Base-by-base conservation (phyloP, 1,139 yeast genomes). In the Geotrichum europaeum region DNA sequence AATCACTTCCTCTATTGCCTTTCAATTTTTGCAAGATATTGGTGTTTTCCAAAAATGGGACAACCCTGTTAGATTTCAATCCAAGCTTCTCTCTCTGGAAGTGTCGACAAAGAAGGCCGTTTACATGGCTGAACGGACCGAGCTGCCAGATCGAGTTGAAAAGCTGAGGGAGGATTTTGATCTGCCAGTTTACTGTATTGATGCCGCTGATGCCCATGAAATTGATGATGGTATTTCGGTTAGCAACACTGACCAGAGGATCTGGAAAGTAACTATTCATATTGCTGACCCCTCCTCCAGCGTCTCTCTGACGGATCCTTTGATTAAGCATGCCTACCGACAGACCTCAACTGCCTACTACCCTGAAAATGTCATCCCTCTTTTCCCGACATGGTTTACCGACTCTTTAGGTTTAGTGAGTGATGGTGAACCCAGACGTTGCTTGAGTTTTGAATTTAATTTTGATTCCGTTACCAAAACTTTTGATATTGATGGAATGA, bases 211-310 rank as follows among this genome's bases (percentile, higher is more conserved):
- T 52, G 97, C 98, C 0, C 87, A 87, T 67, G 99, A 94, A 73
- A 88, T 94, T 64, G 99, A 94, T 72, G 99, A 94, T 73, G 99
- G 98, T 54, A 79, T 94, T 32, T 84, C 96, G 0, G 75, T 94
- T 22, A 76, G 77, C 49, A 71, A 70, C 34, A 63, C 75, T 0
- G 70, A 68, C 1, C 74, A 72, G 0, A 72, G 73, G 1, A 68
- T 70, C 4, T 81, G 77, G 67, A 75, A 76, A 1, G 69, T 92
- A 5, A 81, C 86, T 43, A 79, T 90, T 7, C 97, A 89, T 73
- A 84, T 94, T 63, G 98, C 99, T 1, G 94, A 92, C 70, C 98
- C 98, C 0, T 79, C 90, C 0, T 71, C 76, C 0, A 85, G 95
- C 0, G 84, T 78, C 67, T 73, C 73, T 20, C 82, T 84, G 1